Base-by-base conservation (phyloP, 805 yeast species). In the Myxozyma melibiosi region DNA sequence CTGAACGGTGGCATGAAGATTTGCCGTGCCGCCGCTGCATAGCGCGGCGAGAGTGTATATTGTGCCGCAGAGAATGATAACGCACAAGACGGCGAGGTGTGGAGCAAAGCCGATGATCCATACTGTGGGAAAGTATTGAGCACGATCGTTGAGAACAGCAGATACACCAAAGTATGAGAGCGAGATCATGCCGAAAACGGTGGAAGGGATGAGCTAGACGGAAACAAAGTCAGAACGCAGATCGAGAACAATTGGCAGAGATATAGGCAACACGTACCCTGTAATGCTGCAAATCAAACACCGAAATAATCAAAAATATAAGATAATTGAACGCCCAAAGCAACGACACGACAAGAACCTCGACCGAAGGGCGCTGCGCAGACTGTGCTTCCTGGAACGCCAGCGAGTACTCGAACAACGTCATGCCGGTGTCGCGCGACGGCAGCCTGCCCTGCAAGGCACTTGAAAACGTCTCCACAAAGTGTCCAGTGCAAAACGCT, bases 361-460 rank as follows among this genome's bases (percentile, higher is more conserved):
- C 88, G 47, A 75, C 78, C 1, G 84, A 78, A 31, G 84, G 89
- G 47, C 77, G 72, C 51, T 53, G 73, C 33, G 75, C 71, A 42
- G 77, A 75, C 68, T 79, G 86, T 55, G 80, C 84, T 64, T 87
- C 94, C 65, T 86, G 91, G 67, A 85, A 85, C 11, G 89, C 88
- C 14, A 86, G 69, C 3, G 92, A 85, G 65, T 83, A 85, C 68
- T 88, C 94, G 70, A 87, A 86, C 34, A 87, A 71, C 0, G 94
- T 84, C 61, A 86, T 74, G 0, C 89, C 89, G 14, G 84, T 79
- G 54, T 85, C 91, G 20, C 81, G 78, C 53, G 78, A 76, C 6
- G 89, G 86, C 25, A 73, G 70, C 41, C 74, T 74, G 8, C 87
- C 88, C 53, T 78, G 76, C 7, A 83, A 76, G 27, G 80, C 81